Percentiles rank a stretch among this genome's conserved stretches.
Evolutionary conservation across 2,329 filamentous ascomycete genomes (phyloP).

Genomic region (Huntiella moniliformis): DNA sequence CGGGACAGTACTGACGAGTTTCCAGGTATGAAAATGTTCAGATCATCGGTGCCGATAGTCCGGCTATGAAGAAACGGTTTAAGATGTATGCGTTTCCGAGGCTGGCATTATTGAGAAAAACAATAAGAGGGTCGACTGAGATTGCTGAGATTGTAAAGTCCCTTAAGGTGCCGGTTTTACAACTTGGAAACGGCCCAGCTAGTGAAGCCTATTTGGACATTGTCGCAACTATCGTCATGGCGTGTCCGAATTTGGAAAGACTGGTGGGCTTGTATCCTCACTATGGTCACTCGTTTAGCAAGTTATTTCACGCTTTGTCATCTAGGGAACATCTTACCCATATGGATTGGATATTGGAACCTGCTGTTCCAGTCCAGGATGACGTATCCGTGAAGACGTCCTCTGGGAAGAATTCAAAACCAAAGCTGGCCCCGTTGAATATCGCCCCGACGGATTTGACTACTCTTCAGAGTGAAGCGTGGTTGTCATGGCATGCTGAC

Average conservation of each 20-base stretch:
- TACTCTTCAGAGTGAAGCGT: slow-evolving; percentile 24
- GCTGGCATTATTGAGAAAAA: slow-evolving; percentile 37
- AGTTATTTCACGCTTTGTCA: slow-evolving; percentile 39
- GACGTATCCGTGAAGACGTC: slow-evolving; percentile 18
- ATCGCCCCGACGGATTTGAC: slow-evolving; percentile 15
- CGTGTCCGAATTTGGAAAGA: slow-evolving; percentile 44
- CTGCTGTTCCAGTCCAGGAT: slow-evolving; percentile 14
- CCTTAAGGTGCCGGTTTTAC: slow-evolving; percentile 35
- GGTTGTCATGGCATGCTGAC: slow-evolving; percentile 31
- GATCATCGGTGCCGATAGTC: slow-evolving; percentile 37
- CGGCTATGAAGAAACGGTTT: slow-evolving; percentile 36
- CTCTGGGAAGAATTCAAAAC: slow-evolving; percentile 12
- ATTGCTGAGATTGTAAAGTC: slow-evolving; percentile 36
- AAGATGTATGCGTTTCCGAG: slow-evolving; percentile 34
- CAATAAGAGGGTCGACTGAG: slow-evolving; percentile 32
- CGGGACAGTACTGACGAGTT: not conserved
- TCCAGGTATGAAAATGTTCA: slow-evolving; percentile 38
- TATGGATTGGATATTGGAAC: slow-evolving; percentile 39
- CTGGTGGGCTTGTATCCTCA: slow-evolving; percentile 33
- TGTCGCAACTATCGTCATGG: slow-evolving; percentile 42
- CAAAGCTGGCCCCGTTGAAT: slow-evolving; percentile 8
- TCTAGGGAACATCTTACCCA: slow-evolving; percentile 35
- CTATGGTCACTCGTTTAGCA: slow-evolving; percentile 37
- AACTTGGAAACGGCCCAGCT: slow-evolving; percentile 14
- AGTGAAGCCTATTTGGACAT: slow-evolving; percentile 36